phyloP scores from a whole-genome alignment of 352 stramenopile species.

The Phytophthora cryptogea region DNA sequence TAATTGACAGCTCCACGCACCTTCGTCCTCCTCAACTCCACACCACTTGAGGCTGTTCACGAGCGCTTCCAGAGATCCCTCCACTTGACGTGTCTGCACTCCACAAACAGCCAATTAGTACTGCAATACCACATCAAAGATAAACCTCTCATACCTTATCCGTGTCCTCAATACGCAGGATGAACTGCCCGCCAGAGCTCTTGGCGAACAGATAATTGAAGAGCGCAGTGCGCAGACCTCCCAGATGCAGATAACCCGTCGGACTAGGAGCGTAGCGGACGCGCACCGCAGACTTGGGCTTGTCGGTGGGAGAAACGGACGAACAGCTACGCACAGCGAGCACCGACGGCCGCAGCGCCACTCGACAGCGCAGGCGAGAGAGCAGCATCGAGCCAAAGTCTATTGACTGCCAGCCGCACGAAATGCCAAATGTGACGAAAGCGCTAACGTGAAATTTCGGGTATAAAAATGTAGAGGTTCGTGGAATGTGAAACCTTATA shows the following conservation, averaged over 20 bases:
- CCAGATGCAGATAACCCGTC: constrained; percentile 91
- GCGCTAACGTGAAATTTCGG: background rate
- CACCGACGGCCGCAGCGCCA: constrained; percentile 6
- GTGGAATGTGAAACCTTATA: too few relatives aligned
- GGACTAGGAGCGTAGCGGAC: constrained; percentile 91
- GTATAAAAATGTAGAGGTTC: background rate
- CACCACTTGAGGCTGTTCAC: constrained; percentile 93
- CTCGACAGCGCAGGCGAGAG: constrained; percentile 25
- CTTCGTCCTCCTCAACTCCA: constrained; percentile 97
- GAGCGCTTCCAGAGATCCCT: constrained; percentile 84
- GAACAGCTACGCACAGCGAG: constrained; percentile 25
- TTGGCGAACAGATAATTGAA: constrained; percentile 95
- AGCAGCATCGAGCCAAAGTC: constrained; percentile 18
- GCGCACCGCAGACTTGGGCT: constrained; percentile 40
- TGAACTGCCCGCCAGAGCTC: constrained; percentile 80
- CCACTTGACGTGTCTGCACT: constrained; percentile 77
- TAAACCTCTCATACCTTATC: constrained; percentile 64
- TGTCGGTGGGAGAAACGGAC: constrained; percentile 11
- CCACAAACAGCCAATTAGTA: constrained; percentile 11
- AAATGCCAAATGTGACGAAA: constrained; percentile 11
- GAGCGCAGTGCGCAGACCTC: constrained; percentile 89
- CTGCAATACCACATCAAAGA: background rate
- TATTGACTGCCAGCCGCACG: constrained; percentile 16
- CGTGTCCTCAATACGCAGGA: constrained; percentile 93
- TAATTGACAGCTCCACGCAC: constrained; percentile 20